These are phyloP conservation scores for Paramecium pentaurelia DNA, from an alignment of 73 alveolate genomes.

Conservation along the genomic window DNA sequence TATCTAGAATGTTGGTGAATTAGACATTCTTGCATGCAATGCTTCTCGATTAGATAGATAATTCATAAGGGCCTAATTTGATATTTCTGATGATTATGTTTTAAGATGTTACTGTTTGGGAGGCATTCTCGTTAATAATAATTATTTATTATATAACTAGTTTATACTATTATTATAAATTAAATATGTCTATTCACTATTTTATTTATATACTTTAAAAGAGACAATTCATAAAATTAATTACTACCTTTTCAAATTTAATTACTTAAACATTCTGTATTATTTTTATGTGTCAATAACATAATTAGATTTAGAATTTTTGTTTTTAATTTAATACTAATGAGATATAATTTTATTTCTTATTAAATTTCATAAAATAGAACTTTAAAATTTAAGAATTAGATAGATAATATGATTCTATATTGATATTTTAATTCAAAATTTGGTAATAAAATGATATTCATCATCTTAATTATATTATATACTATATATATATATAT, in stretches of 20 bases:
- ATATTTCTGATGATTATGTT: conserved; percentile 15
- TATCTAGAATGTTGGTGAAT: conserved; percentile 8
- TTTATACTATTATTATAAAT: not conserved
- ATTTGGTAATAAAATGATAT: too few relatives aligned
- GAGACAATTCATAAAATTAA: not conserved
- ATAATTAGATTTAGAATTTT: not conserved
- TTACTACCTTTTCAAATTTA: not conserved
- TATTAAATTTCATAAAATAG: not conserved
- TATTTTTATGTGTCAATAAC: not conserved
- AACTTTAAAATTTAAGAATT: not conserved
- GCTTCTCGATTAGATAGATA: conserved; percentile 26
- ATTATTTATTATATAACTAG: not conserved
- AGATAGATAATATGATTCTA: not conserved
- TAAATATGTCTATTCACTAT: not conserved
- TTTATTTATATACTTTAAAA: not conserved
- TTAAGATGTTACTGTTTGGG: conserved; percentile 34
- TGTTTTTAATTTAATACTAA: not conserved
- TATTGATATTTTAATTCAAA: not conserved
- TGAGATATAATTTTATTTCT: too few relatives aligned
- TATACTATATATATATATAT: too few relatives aligned
- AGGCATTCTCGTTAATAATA: not conserved
- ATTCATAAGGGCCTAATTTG: conserved; percentile 1
- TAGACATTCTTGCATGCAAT: not conserved
- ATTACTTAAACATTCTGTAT: not conserved
- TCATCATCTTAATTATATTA: too few relatives aligned